Evolutionary conservation across 345 rosid species (phyloP).

Genomic region (Brassica cretica): DNA sequence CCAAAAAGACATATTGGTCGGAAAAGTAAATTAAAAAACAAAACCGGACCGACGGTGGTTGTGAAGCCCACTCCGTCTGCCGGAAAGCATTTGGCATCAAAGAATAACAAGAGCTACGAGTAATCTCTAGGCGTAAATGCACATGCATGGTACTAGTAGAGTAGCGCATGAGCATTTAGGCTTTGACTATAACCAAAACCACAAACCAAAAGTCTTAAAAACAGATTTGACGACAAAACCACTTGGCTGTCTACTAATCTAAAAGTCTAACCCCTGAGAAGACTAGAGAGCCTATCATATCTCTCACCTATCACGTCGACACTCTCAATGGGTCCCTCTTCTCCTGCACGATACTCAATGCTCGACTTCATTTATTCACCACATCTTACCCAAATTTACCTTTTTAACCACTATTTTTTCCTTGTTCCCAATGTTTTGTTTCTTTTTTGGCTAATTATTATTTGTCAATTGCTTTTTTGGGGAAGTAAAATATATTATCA

Average conservation of each 20-base stretch:
- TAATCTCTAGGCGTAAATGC: conserved; percentile 27
- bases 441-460: conserved; percentile 21
- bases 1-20: too few species aligned
- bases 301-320: conserved; percentile 36
- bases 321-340: conserved; percentile 18
- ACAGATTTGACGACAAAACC: conserved; percentile 35
- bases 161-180: conserved; percentile 40
- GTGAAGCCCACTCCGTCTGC: too few species aligned
- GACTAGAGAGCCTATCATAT: conserved; percentile 28
- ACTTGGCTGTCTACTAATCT: conserved; percentile 29
- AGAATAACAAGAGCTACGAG: background rate
- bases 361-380: conserved; percentile 29
- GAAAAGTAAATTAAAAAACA: too few species aligned
- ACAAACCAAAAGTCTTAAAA: conserved; percentile 25
- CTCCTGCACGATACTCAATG: conserved; percentile 15
- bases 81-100: background rate
- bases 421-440: conserved; percentile 36
- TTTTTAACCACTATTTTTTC: conserved; percentile 34
- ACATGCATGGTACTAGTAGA: conserved; percentile 17
- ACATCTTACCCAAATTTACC: conserved; percentile 40
- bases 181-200: conserved; percentile 33
- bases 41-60: too few species aligned
- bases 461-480: conserved; percentile 12
- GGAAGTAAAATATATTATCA: background rate
- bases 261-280: conserved; percentile 25